phyloP scores from a whole-genome alignment of 1,284 basidiomycete species.

The Malassezia psittaci region DNA sequence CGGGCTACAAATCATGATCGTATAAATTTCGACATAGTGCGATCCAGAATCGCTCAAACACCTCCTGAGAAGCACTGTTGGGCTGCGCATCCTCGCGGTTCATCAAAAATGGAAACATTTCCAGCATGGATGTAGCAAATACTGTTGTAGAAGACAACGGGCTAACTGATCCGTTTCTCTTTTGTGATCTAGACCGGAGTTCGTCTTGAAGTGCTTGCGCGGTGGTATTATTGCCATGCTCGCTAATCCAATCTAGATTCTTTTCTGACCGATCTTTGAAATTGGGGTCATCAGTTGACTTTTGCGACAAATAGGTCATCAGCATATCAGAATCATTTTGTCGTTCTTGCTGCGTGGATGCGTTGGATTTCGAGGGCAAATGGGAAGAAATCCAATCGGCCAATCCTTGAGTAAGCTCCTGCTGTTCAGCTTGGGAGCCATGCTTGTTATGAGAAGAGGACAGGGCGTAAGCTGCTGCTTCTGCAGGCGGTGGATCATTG shows the following conservation, averaged over 20 bases:
- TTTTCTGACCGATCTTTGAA: neutral
- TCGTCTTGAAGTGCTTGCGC: conserved; percentile 1
- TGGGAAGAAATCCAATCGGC: conserved; percentile 17
- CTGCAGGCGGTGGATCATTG: neutral
- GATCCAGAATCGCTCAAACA: conserved; percentile 39
- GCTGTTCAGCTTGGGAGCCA: neutral
- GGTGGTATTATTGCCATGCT: neutral
- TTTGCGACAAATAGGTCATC: conserved; percentile 1
- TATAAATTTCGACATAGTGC: conserved; percentile 41
- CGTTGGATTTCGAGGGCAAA: neutral
- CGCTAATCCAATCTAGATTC: neutral
- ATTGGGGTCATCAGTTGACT: neutral
- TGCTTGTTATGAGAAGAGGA: conserved; percentile 1
- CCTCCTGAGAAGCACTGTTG: conserved; percentile 16
- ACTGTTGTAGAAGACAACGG: neutral
- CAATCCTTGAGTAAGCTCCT: conserved; percentile 2
- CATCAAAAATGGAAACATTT: conserved; percentile 13
- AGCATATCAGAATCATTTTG: neutral
- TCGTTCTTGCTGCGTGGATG: neutral
- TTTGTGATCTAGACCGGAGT: neutral
- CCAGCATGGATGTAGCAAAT: conserved; percentile 8
- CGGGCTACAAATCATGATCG: conserved; percentile 27
- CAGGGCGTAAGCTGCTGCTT: conserved; percentile 9
- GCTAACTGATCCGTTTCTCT: neutral
- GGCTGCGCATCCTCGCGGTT: conserved; percentile 1